Base-by-base conservation (phyloP, 768 basidiomycete species). In the Tremella fuciformis region DNA sequence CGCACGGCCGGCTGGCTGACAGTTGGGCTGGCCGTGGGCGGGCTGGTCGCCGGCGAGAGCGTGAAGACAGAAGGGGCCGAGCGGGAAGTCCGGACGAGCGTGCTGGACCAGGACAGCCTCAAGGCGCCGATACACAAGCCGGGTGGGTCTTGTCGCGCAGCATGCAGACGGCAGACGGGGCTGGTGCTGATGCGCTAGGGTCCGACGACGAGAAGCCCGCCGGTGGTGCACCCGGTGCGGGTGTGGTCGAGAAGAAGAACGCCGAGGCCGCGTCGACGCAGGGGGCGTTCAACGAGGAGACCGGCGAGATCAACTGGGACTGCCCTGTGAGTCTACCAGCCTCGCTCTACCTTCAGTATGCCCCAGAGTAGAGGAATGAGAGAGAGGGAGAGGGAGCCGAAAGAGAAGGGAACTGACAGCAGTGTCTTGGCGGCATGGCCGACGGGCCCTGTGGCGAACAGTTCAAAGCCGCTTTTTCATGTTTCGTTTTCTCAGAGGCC, bases 301-400 rank as follows among this genome's bases (percentile, higher is more conserved):
- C 96, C 1, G 96, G 96, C 44, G 92, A 97, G 82, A 98, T 99
- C 71, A 99, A 99, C 80, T 99, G 96, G 96, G 96, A 97, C 74
- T 99, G 96, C 77, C 91, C 96, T 1, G 76, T 77, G 34, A 57
- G 76, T 73, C 16, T 37, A n/a, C n/a, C n/a, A n/a, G n/a, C n/a
- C n/a, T n/a, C n/a, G n/a, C n/a, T n/a, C n/a, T n/a, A n/a, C n/a
- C n/a, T n/a, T n/a, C n/a, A n/a, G n/a, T n/a, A n/a, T n/a, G n/a
- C n/a, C n/a, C n/a, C n/a, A n/a, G n/a, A n/a, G n/a, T n/a, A n/a
- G n/a, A n/a, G n/a, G n/a, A n/a, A n/a, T n/a, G n/a, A n/a, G n/a
- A n/a, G n/a, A n/a, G n/a, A n/a, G n/a, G n/a, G n/a, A n/a, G n/a
- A n/a, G n/a, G n/a, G n/a, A n/a, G n/a, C n/a, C 29, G 4, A 11